Evolutionary conservation across 192 early-diverging fungal genomes (phyloP).

Genomic region (Rhizoclosmatium globosum): DNA sequence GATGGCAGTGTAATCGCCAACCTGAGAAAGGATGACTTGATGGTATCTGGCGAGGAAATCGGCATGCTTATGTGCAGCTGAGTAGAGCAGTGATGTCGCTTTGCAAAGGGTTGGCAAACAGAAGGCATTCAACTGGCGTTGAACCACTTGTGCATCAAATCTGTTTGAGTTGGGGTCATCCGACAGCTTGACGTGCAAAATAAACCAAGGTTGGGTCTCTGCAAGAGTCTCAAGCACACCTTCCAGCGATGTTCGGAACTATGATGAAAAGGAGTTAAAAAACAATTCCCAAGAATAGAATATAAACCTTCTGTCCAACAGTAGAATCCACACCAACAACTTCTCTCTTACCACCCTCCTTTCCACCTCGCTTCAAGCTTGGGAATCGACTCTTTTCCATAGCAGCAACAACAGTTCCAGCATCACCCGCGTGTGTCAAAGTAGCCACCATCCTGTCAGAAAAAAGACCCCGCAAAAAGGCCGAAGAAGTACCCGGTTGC

Average conservation of each 20-base stretch:
- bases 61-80: constrained; percentile 73
- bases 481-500: constrained; percentile 52
- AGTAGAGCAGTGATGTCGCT: constrained; percentile 75
- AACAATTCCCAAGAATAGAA: background rate
- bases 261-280: background rate
- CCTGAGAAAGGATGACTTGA: constrained; percentile 29
- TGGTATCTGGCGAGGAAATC: constrained; percentile 84
- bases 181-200: constrained; percentile 76
- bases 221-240: constrained; percentile 79
- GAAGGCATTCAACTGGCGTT: constrained; percentile 74
- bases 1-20: constrained; percentile 2
- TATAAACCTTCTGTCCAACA: constrained; percentile 50
- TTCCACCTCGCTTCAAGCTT: constrained; percentile 42
- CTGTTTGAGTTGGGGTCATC: constrained; percentile 54
- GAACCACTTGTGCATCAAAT: constrained; percentile 74
- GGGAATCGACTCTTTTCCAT: constrained; percentile 44
- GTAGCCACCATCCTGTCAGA: constrained; percentile 57
- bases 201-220: constrained; percentile 83
- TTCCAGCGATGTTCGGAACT: constrained; percentile 65
- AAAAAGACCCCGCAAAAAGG: constrained; percentile 56
- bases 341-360: constrained; percentile 35
- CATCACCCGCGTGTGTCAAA: constrained; percentile 42
- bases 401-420: constrained; percentile 52
- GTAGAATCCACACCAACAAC: constrained; percentile 42
- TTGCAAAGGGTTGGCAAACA: constrained; percentile 74